Evolutionary conservation across 2,329 filamentous ascomycete genomes (phyloP).

Genomic region (Phaeosphaeriaceae sp.): DNA sequence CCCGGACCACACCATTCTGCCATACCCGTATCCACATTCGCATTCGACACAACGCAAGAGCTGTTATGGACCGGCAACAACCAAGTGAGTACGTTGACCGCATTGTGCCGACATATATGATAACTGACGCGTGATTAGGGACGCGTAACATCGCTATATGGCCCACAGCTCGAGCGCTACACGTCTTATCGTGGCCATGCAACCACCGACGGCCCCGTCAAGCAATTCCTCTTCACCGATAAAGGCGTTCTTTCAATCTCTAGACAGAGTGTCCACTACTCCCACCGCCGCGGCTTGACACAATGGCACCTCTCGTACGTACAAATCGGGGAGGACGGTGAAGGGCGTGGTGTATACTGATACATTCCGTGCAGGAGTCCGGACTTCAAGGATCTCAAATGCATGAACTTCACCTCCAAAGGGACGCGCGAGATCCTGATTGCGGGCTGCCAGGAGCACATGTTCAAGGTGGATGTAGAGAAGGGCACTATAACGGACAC

Average conservation of each 20-base stretch:
- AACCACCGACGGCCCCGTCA: slow-evolving; percentile 75
- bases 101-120: slow-evolving; percentile 1
- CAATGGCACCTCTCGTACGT: slow-evolving; percentile 85
- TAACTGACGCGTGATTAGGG: slow-evolving; percentile 64
- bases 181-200: slow-evolving; percentile 87
- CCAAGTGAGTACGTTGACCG: slow-evolving; percentile 66
- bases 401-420: slow-evolving; percentile 94
- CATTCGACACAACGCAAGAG: slow-evolving; percentile 89
- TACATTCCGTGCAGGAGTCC: slow-evolving; percentile 59
- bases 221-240: slow-evolving; percentile 89
- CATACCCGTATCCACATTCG: slow-evolving; percentile 77
- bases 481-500: slow-evolving; percentile 55
- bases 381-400: slow-evolving; percentile 85
- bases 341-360: slow-evolving; percentile 22
- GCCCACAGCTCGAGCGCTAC: slow-evolving; percentile 83
- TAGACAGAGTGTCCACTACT: slow-evolving; percentile 84
- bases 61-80: slow-evolving; percentile 93
- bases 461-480: slow-evolving; percentile 78
- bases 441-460: slow-evolving; percentile 82
- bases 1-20: slow-evolving; percentile 71
- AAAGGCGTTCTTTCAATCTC: slow-evolving; percentile 89
- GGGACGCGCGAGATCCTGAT: slow-evolving; percentile 83
- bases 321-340: no score
- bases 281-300: slow-evolving; percentile 79
- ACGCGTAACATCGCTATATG: slow-evolving; percentile 86